Evolutionary conservation across 2,329 filamentous ascomycete genomes (phyloP), one percentile per base, ranked within the genome.

Genomic region (Hortaea werneckii): DNA sequence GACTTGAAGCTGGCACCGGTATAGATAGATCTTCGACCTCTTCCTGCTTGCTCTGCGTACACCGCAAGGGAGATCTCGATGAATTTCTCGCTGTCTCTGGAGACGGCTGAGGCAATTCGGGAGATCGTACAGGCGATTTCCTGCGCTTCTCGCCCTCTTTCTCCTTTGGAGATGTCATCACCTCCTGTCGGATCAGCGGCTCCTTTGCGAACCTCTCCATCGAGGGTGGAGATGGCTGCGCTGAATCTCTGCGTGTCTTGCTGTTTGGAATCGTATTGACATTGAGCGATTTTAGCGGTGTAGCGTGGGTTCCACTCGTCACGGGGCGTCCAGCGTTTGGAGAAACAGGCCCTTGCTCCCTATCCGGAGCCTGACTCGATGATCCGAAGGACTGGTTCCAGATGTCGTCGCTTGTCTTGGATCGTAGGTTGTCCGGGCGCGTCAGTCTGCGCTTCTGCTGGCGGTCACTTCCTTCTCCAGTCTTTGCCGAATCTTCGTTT

Each of bases 271-370:
- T 44, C 5, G 50, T 55, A 42, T 62, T 62, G 41, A 58, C 52
- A 42, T 50, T 58, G 28, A 61, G 52, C 13, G 57, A 50, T 39
- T 57, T 53, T 5, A 62, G 50, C 9, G 58, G 55, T 1, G 56
- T 58, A n/a, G 50, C 46, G 7, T 47, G 47, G 5, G 53, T 57
- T n/a, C 53, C 55, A 32, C 52, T 54, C 6, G 54, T 57, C 11
- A 58, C 54, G 20, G 52, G 41, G 20, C 55, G 55, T 26, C 48
- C 50, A 39, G 13, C 41, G 34, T 45, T 50, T 29, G 50, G 51
- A 28, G 47, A 51, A 27, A 45, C 29, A 29, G 47, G 44, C 30
- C 29, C 34, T 26, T 45, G 41, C 11, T 52, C 50, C 1, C 41
- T 29, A 29, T 50, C 46, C 20, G 37, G 37, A 3, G 37, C 42